These are phyloP conservation scores for Sordariomycetes sp. DNA, from an alignment of 2,329 filamentous ascomycete genomes.

Conservation along the genomic window DNA sequence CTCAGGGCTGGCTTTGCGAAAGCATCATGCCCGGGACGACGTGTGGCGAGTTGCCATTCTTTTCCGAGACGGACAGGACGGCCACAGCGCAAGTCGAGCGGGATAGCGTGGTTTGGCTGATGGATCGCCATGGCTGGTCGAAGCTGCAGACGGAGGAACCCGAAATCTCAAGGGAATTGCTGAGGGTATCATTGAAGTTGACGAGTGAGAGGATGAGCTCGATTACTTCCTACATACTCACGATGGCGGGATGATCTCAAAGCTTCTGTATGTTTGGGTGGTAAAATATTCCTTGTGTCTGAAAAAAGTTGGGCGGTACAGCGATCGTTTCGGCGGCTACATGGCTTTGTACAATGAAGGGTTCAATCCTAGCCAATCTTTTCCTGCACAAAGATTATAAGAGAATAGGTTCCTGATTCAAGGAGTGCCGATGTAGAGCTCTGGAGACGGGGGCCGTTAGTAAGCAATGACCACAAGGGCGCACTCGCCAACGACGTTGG, in stretches of 20 bases:
- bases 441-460: no score
- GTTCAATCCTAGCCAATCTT: not conserved
- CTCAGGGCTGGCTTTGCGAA: constrained; percentile 82
- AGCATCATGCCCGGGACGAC: constrained; percentile 91
- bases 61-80: constrained; percentile 79
- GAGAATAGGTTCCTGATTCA: no score
- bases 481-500: no score
- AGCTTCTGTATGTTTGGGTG: not conserved
- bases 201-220: constrained; percentile 85
- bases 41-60: constrained; percentile 93
- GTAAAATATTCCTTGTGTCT: no score
- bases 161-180: constrained; percentile 72
- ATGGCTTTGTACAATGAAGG: no score
- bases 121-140: constrained; percentile 65
- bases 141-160: constrained; percentile 62
- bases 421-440: no score
- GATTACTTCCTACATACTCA: constrained; percentile 49
- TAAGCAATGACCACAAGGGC: no score
- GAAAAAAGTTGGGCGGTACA: no score
- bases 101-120: constrained; percentile 73
- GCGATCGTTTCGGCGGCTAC: no score
- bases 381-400: not conserved
- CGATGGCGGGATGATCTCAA: constrained; percentile 29
- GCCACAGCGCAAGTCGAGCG: constrained; percentile 79
- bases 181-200: constrained; percentile 83